Base-by-base conservation (phyloP, 495 filamentous ascomycete species). In the Aspergillus biplanus region DNA sequence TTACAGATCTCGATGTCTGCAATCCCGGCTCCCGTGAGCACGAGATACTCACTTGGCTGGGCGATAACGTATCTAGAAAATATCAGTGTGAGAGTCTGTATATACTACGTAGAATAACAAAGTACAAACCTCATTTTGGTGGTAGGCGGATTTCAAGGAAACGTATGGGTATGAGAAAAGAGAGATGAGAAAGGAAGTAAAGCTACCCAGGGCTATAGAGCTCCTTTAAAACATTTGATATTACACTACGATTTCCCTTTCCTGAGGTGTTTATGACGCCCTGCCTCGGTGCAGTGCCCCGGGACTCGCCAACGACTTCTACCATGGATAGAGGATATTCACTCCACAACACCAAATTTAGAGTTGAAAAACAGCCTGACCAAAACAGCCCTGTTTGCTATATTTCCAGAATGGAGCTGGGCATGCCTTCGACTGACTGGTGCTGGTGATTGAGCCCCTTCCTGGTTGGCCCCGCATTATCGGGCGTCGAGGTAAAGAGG, bases 11-110 rank as follows among this genome's bases (percentile, higher is more conserved):
- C 83, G 59, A 95, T 84, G 69, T 82, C 86, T 9, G 84, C 78
- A 61, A 95, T 83, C 59, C 87, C 84, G 69, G 86, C 87, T 75
- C 91, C 91, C 56, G 91, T 94, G 66, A 94, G 85, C 82, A 90
- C 89, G 73, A 93, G 88, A 79, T 93, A 93, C 67, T 83, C 76
- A 62, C 73, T 78, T 48, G 77, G 73, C 52, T 70, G 61, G 21
- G 76, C 70, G 39, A 80, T 71, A 39, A 70, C 64, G 52, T 75
- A 80, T 58, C 72, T 67, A 27, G 7, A 16, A 15, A 6, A 34
- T 33, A 16, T 54, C 31, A 62, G 59, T 21, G 7, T 9, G 27
- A 50, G 16, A 49, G 15, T 21, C 5, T 27, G 18, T 18, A 50
- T n/a, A 4, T 8, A 5, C 21, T 50, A 27, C 2, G 21, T 2